A percentile compares a stretch with the other conserved stretches of the same genome.
These are phyloP conservation scores for Trypanosoma mega DNA, from an alignment of 208 protist genomes.

Conservation along the genomic window DNA sequence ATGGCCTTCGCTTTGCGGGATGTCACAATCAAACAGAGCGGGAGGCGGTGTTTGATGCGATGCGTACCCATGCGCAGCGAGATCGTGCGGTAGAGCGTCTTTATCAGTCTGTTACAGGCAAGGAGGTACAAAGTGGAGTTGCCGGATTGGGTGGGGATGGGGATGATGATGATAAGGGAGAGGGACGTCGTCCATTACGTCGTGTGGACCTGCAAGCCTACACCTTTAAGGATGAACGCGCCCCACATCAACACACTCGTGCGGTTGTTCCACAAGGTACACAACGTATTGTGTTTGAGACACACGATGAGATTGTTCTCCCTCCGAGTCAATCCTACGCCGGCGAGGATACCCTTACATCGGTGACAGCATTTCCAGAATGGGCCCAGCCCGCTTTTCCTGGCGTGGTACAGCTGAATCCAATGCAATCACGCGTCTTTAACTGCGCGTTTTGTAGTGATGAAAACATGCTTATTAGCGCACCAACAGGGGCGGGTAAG, in stretches of 20 bases:
- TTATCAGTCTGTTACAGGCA: slow-evolving; percentile 83
- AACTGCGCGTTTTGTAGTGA: slow-evolving; percentile 89
- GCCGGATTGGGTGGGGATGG: neutral
- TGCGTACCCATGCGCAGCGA: slow-evolving; percentile 60
- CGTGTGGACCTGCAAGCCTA: slow-evolving; percentile 72
- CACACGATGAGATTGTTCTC: slow-evolving; percentile 82
- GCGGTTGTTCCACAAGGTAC: slow-evolving; percentile 74
- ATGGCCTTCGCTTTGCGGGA: slow-evolving; percentile 69
- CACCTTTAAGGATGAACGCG: slow-evolving; percentile 80
- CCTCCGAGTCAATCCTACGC: slow-evolving; percentile 48
- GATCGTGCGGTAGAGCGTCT: slow-evolving; percentile 67
- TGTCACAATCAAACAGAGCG: slow-evolving; percentile 65
- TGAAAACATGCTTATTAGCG: slow-evolving; percentile 98
- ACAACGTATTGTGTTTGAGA: slow-evolving; percentile 69
- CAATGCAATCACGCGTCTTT: slow-evolving; percentile 97
- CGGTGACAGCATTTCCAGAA: slow-evolving; percentile 47
- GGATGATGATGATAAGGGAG: slow-evolving; percentile 16
- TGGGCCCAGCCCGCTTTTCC: slow-evolving; percentile 71
- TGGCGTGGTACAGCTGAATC: slow-evolving; percentile 90
- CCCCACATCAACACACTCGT: slow-evolving; percentile 65
- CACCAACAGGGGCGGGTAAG: slow-evolving; percentile 99
- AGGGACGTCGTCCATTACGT: slow-evolving; percentile 42
- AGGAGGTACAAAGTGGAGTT: slow-evolving; percentile 42
- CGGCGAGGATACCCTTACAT: slow-evolving; percentile 20
- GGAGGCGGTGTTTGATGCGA: slow-evolving; percentile 68